Conservation (phyloP, 495 filamentous ascomycete genomes). For the Penicillium pulvis region DNA sequence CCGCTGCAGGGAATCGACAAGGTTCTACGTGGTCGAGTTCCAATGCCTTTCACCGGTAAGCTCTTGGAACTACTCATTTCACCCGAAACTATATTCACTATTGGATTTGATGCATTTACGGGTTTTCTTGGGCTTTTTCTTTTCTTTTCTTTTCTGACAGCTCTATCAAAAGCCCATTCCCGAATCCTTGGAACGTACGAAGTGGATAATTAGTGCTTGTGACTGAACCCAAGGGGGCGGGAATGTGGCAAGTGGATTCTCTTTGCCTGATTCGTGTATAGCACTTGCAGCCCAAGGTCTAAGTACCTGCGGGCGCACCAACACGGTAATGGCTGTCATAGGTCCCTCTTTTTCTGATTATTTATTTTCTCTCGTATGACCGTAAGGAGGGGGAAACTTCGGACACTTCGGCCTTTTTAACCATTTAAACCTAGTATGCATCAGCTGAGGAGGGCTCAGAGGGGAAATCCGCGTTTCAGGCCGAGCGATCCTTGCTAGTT, state of each 20-base stretch:
- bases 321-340: constrained; percentile 21
- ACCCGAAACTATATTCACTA: too few relatives aligned
- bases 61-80: too few relatives aligned
- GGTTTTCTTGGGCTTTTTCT: constrained; percentile 1
- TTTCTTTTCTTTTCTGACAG: neutral
- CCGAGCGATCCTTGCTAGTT: constrained; percentile 24
- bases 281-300: constrained; percentile 21
- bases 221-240: constrained; percentile 8
- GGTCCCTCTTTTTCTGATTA: neutral
- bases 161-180: neutral
- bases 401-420: neutral
- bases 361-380: neutral
- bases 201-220: constrained; percentile 1
- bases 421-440: constrained; percentile 1
- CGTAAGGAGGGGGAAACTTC: neutral
- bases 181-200: neutral
- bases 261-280: constrained; percentile 1
- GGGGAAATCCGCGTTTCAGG: constrained; percentile 20
- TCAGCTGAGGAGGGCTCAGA: constrained; percentile 26
- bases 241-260: constrained; percentile 5
- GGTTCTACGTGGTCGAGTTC: constrained; percentile 12
- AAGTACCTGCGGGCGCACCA: constrained; percentile 28
- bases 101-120: neutral
- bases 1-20: constrained; percentile 37
- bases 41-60: too few relatives aligned